These are phyloP conservation scores for Coemansia asiatica DNA, from an alignment of 192 early-diverging fungal species.

Conservation along the genomic window DNA sequence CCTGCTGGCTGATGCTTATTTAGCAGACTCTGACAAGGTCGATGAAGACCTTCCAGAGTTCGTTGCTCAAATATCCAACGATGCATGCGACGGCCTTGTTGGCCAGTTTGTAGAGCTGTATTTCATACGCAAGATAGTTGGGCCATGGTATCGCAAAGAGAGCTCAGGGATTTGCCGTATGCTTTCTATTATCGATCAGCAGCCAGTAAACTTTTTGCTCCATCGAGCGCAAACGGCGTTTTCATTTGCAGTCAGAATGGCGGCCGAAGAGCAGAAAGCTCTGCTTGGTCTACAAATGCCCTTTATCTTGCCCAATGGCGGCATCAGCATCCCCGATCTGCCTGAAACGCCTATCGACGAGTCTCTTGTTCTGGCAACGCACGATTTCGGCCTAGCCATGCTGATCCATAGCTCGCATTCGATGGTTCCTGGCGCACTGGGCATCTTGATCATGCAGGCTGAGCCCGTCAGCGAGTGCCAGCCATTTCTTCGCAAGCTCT, in stretches of 20 bases:
- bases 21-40: not conserved
- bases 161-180: not conserved
- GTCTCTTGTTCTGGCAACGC: constrained; percentile 37
- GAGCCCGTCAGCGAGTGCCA: constrained; percentile 8
- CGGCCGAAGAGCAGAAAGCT: constrained; percentile 46
- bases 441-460: constrained; percentile 30
- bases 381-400: constrained; percentile 38
- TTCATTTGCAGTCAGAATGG: constrained; percentile 20
- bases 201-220: constrained; percentile 20
- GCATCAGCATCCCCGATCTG: constrained; percentile 26
- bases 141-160: constrained; percentile 27
- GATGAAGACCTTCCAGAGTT: constrained; percentile 48
- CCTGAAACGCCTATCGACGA: constrained; percentile 14
- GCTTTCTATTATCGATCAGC: constrained; percentile 19
- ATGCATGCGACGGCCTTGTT: constrained; percentile 19
- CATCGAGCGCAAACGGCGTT: constrained; percentile 22
- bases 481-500: constrained; percentile 14
- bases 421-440: constrained; percentile 28
- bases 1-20: constrained; percentile 8
- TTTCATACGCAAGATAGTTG: constrained; percentile 27
- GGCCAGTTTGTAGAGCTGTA: constrained; percentile 30
- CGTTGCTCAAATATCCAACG: constrained; percentile 40
- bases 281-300: constrained; percentile 21
- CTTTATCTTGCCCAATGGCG: constrained; percentile 21
- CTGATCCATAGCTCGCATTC: constrained; percentile 15